A percentile compares a stretch with the other conserved stretches of the same genome.
These are phyloP conservation scores for Fusarium setosum DNA, from an alignment of 2,329 filamentous ascomycete genomes.

Conservation along the genomic window DNA sequence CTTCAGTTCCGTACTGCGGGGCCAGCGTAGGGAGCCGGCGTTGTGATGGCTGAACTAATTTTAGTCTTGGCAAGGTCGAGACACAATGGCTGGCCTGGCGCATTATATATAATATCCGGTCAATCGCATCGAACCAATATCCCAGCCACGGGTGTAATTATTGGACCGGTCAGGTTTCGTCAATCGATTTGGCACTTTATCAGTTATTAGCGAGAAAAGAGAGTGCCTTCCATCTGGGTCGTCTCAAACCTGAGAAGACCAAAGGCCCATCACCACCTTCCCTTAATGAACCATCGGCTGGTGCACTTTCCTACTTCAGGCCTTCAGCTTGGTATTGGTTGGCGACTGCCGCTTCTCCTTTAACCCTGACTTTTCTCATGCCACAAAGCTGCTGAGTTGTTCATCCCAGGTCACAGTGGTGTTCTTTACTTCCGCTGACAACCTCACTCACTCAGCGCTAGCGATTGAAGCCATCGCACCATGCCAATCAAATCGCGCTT, in stretches of 20 bases:
- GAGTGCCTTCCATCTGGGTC: background rate
- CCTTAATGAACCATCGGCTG: constrained; percentile 9
- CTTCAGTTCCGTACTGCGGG: constrained; percentile 6
- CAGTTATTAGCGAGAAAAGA: background rate
- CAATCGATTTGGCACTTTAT: constrained; percentile 9
- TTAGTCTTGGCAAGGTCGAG: constrained; percentile 31
- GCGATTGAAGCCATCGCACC: constrained; percentile 7
- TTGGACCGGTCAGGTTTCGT: background rate
- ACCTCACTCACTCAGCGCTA: background rate
- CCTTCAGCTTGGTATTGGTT: constrained; percentile 17
- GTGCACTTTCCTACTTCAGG: constrained; percentile 16
- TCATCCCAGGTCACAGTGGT: background rate
- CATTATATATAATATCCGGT: constrained; percentile 16
- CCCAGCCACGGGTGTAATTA: constrained; percentile 16
- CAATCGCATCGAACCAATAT: constrained; percentile 7
- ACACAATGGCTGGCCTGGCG: constrained; percentile 24
- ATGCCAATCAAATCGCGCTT: constrained; percentile 64
- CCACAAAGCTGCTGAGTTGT: background rate
- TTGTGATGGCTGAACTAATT: constrained; percentile 37
- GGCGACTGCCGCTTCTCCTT: constrained; percentile 7
- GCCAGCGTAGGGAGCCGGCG: constrained; percentile 23
- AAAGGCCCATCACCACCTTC: constrained; percentile 8
- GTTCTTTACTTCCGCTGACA: background rate
- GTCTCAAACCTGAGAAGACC: background rate
- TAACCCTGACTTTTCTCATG: background rate